Evolutionary conservation across 139 green algal species (phyloP), one percentile per base, ranked within the genome.

Genomic region (Axilococcus clingmanii): DNA sequence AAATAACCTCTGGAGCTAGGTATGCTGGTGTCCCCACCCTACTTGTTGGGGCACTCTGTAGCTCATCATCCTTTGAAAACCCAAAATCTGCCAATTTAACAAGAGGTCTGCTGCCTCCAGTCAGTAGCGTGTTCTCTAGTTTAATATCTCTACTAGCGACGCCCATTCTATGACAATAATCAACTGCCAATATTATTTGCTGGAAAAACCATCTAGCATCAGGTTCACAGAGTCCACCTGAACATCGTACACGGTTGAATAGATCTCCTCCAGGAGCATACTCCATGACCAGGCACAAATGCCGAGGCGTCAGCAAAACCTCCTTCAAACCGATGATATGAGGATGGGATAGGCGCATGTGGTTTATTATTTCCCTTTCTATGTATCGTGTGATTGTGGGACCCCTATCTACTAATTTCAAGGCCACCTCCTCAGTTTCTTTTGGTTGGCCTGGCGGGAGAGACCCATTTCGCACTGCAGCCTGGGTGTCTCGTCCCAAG

Each of bases 171-270:
- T 98, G 91, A 63, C 89, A 93, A 69, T 97, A 98, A 57, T 93
- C 84, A 29, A 98, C 72, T 23, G 82, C 87, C 2, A 93, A 79
- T 9, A 96, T 83, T 2, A 98, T 77, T 76, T 98, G 91, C 76
- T 98, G 91, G 68, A 98, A 98, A 68, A 97, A 98, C 84, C 87
- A 99, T 14, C 92, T 76, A 8, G 88, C 89, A 51, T 96, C 90
- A 5, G 82, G 75, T 71, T 99, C 92, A 20, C 80, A 80, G 25
- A 99, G 82, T 7, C 83, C 74, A 22, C 80, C 74, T 16, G 78
- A 79, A 1, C 75, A 68, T 46, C 84, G 82, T 19, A 96, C 86
- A 30, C 86, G 80, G 16, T 40, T 62, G 52, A 87, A 79, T 20
- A 90, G 38, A 54, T 93, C 77, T 4, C 79, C 84, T 5, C 84